These are phyloP conservation scores for Eucalyptus sideroxylon DNA, from an alignment of 345 rosid genomes.

Conservation along the genomic window DNA sequence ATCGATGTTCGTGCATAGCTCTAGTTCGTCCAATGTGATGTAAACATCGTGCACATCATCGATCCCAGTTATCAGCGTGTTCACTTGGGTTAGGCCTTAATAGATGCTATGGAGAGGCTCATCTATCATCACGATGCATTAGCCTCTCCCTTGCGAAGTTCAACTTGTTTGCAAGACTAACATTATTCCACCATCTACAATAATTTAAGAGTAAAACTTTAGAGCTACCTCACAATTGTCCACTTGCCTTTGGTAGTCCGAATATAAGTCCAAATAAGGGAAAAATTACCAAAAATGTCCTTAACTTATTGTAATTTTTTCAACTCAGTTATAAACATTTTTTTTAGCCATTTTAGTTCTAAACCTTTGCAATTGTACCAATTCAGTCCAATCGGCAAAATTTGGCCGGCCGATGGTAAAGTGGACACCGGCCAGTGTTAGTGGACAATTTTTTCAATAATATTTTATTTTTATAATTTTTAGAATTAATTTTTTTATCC, in stretches of 20 bases:
- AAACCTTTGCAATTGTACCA: no score
- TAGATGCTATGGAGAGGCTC: constrained; percentile 5
- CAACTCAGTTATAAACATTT: no score
- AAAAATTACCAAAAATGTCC: no score
- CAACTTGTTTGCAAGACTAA: constrained; percentile 1
- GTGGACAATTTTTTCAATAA: no score
- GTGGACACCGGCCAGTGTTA: fast-evolving
- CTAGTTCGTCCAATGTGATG: constrained; percentile 18
- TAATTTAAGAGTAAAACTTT: background rate
- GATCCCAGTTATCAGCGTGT: background rate
- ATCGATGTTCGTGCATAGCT: background rate
- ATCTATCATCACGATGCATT: constrained; percentile 14
- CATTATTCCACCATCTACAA: constrained; percentile 22
- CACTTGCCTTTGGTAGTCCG: background rate
- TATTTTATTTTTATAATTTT: no score
- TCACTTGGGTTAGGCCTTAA: constrained; percentile 13
- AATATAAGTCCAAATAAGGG: background rate
- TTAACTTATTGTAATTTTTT: background rate
- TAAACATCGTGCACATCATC: constrained; percentile 29
- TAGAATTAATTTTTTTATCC: no score
- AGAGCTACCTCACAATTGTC: no score
- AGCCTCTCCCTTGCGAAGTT: constrained; percentile 30
- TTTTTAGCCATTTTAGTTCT: background rate
- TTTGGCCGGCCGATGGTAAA: no score
- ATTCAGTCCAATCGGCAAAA: no score